Evolutionary conservation across 768 basidiomycete genomes (phyloP).

Genomic region (Kwoniella heveanensis): DNA sequence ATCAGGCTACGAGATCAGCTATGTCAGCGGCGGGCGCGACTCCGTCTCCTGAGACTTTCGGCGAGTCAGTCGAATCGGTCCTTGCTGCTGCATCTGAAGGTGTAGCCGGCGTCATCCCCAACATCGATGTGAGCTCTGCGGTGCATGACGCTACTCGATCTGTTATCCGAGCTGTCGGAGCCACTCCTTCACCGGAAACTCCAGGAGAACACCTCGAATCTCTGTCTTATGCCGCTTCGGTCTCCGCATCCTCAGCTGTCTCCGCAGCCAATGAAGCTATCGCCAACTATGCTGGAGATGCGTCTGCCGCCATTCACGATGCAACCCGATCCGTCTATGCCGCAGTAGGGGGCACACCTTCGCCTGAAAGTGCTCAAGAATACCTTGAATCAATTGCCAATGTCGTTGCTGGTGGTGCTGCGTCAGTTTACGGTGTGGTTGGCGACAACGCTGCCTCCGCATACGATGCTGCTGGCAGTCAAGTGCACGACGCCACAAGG

Average conservation of each 20-base stretch:
- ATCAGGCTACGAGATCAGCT: conserved; percentile 38
- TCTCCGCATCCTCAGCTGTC: conserved; percentile 32
- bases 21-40: conserved; percentile 43
- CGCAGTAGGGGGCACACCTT: conserved; percentile 42
- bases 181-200: conserved; percentile 40
- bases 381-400: conserved; percentile 37
- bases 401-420: conserved; percentile 23
- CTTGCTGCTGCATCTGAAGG: conserved; percentile 18
- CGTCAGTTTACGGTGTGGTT: conserved; percentile 27
- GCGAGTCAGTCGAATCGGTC: conserved; percentile 37
- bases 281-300: conserved; percentile 25
- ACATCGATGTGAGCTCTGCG: conserved; percentile 13
- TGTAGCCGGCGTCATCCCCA: conserved; percentile 5
- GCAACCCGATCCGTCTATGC: conserved; percentile 36
- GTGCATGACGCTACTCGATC: conserved; percentile 39
- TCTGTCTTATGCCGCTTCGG: conserved; percentile 17
- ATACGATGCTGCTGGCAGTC: conserved; percentile 27
- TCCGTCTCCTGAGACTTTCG: conserved; percentile 38
- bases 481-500: conserved; percentile 42
- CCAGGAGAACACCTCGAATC: conserved; percentile 37
- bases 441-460: conserved; percentile 20
- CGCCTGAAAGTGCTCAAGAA: conserved; percentile 39
- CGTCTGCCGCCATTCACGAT: conserved; percentile 32
- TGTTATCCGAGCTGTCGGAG: conserved; percentile 37
- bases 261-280: conserved; percentile 29